Conservation (phyloP, 2,329 filamentous ascomycete species). For the Fusarium papillatum region DNA sequence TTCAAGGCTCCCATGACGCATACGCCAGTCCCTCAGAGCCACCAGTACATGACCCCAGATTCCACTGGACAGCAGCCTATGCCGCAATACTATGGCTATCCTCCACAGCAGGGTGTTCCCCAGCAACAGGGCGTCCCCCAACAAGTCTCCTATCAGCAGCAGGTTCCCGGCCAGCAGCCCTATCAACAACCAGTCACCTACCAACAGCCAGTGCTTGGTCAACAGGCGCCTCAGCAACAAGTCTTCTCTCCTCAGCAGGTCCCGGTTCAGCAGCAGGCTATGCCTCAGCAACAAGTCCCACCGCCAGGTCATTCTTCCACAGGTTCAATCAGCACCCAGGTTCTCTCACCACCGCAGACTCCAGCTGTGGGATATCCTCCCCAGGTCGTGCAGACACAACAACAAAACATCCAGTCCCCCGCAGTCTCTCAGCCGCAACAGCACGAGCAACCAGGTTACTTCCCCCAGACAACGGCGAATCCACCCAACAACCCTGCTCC, state of each 20-base stretch:
- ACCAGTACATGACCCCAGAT: neutral
- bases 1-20: constrained; percentile 7
- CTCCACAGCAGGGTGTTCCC: neutral
- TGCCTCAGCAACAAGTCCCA: neutral
- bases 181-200: neutral
- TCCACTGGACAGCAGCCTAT: neutral
- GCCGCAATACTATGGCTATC: constrained; percentile 12
- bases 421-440: neutral
- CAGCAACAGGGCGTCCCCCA: neutral
- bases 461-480: neutral
- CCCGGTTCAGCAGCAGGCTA: neutral
- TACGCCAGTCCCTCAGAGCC: neutral
- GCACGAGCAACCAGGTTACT: neutral
- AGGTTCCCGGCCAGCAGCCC: neutral
- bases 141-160: neutral
- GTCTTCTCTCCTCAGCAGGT: neutral
- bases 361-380: neutral
- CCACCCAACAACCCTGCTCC: neutral
- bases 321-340: neutral
- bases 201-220: neutral
- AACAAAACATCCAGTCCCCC: neutral
- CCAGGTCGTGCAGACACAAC: rapidly evolving
- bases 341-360: constrained; percentile 17
- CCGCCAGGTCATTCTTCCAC: neutral
- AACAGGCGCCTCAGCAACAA: neutral